Percentiles rank a stretch among this genome's conserved stretches.
Conservation (phyloP, 306 rosid species). For the Cucumis sativus region Cucumber_9930_V3 NC_026659.2:12632001-12632500, state of each 20-base stretch:
- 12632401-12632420: constrained; percentile 64
- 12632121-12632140: constrained; percentile 89
- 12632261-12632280: constrained; percentile 62
- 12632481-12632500: constrained; percentile 76
- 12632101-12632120: constrained; percentile 63
- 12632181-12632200: constrained; percentile 47
- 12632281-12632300: constrained; percentile 33
- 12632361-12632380: constrained; percentile 68
- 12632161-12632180: constrained; percentile 53
- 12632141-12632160: constrained; percentile 67
- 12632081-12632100: constrained; percentile 33
- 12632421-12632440: constrained; percentile 78
- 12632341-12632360: constrained; percentile 48
- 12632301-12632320: constrained; percentile 43
- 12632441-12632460: constrained; percentile 85
- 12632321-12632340: constrained; percentile 37
- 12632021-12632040: background rate
- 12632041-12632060: background rate
- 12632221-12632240: constrained; percentile 17
- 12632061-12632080: background rate
- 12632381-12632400: constrained; percentile 81
- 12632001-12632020: background rate
- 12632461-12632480: constrained; percentile 73
- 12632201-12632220: constrained; percentile 25
- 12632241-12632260: constrained; percentile 59